A percentile compares a stretch with the other conserved stretches of the same genome.
Evolutionary conservation across 257 asterid species (phyloP).

Genomic region (Rehmannia glutinosa): DNA sequence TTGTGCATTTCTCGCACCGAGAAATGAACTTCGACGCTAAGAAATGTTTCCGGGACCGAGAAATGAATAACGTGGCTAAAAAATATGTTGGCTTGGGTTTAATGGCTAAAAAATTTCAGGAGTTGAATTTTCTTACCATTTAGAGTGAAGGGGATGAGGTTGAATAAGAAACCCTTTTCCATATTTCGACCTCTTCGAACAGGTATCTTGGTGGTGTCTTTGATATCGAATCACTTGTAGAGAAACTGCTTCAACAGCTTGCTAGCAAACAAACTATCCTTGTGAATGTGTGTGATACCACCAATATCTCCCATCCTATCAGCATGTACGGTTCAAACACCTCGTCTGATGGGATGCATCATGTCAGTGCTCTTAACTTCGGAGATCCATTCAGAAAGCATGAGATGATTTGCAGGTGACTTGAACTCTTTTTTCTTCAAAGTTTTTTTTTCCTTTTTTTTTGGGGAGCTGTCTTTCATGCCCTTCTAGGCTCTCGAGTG

Average conservation of each 20-base stretch:
- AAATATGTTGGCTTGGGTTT: no score
- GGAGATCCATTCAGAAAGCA: constrained; percentile 95
- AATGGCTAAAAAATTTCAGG: no score
- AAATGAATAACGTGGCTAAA: no score
- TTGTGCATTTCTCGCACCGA: no score
- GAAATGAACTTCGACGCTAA: no score
- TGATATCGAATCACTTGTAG: constrained; percentile 94
- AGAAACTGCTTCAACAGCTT: constrained; percentile 95
- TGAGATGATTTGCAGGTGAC: constrained; percentile 98
- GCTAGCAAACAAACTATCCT: constrained; percentile 94
- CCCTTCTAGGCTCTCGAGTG: no score
- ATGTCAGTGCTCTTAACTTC: constrained; percentile 75
- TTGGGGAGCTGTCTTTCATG: no score
- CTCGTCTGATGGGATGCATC: constrained; percentile 45
- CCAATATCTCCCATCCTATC: constrained; percentile 61
- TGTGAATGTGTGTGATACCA: constrained; percentile 83
- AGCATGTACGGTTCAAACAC: constrained; percentile 87
- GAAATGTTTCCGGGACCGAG: no score
- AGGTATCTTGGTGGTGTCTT: constrained; percentile 99
- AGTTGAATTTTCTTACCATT: no score
- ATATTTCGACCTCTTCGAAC: constrained; percentile 18
- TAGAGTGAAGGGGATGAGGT: no score
- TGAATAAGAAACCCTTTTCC: not conserved
- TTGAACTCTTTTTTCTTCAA: not conserved
- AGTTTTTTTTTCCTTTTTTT: not conserved